Percentiles rank a stretch among this genome's conserved stretches.
Evolutionary conservation across 352 stramenopile species (phyloP).

Genomic region (Globisporangium middletonii): DNA sequence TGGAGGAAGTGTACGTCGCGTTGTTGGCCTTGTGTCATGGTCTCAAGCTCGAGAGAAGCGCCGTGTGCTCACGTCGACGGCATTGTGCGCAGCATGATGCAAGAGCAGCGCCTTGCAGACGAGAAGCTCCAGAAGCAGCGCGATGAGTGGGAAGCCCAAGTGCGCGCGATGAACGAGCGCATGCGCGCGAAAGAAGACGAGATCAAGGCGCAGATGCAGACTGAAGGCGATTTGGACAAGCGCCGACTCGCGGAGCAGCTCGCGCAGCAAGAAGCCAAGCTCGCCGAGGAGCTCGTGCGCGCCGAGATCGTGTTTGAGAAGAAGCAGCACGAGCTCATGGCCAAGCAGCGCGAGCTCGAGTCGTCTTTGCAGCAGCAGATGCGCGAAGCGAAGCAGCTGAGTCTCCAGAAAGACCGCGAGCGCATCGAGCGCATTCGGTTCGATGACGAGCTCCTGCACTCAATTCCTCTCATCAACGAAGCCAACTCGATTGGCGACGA

Average conservation of each 20-base stretch:
- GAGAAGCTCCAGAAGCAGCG: slow-evolving; percentile 56
- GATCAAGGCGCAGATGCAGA: slow-evolving; percentile 71
- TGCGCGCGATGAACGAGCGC: slow-evolving; percentile 59
- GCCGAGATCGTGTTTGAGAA: slow-evolving; percentile 72
- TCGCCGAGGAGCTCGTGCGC: slow-evolving; percentile 72
- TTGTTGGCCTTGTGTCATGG: neutral
- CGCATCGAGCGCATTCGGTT: slow-evolving; percentile 58
- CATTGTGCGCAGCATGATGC: slow-evolving; percentile 30
- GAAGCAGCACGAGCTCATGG: slow-evolving; percentile 65
- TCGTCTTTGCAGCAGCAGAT: slow-evolving; percentile 74
- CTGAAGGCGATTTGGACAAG: slow-evolving; percentile 72
- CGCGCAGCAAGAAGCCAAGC: slow-evolving; percentile 64
- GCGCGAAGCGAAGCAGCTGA: slow-evolving; percentile 58
- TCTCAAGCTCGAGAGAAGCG: neutral
- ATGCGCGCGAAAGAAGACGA: slow-evolving; percentile 69
- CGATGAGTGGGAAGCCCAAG: slow-evolving; percentile 69
- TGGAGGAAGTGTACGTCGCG: slow-evolving; percentile 56
- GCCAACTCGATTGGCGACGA: slow-evolving; percentile 84
- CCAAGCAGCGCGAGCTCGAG: slow-evolving; percentile 63
- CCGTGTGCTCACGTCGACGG: neutral
- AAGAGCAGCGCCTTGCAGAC: slow-evolving; percentile 49
- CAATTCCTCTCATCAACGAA: slow-evolving; percentile 80
- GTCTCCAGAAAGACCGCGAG: slow-evolving; percentile 72
- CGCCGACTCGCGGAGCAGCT: slow-evolving; percentile 65
- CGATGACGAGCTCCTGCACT: slow-evolving; percentile 74